Base-by-base conservation (phyloP, 129 eudicot species). In the Erigeron canadensis region DNA sequence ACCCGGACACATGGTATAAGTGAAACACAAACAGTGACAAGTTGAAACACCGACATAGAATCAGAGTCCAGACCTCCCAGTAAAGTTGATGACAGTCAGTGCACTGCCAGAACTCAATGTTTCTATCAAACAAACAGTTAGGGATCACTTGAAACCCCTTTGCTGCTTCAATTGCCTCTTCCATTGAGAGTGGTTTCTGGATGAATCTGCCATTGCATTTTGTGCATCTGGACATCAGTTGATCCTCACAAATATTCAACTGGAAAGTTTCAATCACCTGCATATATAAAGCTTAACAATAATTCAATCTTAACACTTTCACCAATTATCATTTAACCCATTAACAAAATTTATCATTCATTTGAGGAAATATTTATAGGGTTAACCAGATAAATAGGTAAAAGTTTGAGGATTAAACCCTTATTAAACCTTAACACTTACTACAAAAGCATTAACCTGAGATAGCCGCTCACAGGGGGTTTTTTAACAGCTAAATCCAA, bases 91-190 rank as follows among this genome's bases (percentile, higher is more conserved):
- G 77, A 91, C 96, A 94, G 79, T 94, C 96, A 73, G 69, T 94
- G 83, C 98, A 94, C 75, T 94, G 96, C 98, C 98, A 94, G 64
- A 94, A 94, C 74, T 94, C 93, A 18, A 87, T 44, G 83, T 89
- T 86, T 79, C 84, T 84, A 81, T 90, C 80, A 76, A 94, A 94
- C 77, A 94, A 68, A 75, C 98, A 94, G 76, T 84, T 81, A 1
- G 98, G 98, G 70, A 89, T 94, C 72, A 85, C 88, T 82, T 94
- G 98, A 70, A 94, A 94, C 12, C 98, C 98, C 69, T 94, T 87
- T 6, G 98, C 90, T 71, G 96, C 98, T 84, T 89, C 92, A 64
- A 89, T 39, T 38, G 98, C 98, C 82, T 94, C 98, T 76, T 87
- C 95, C 44, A 88, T 89, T 55, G 95, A 71, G 41, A 94, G 80